These are phyloP conservation scores for Arctostaphylos glauca DNA, from an alignment of 148 eudicot genomes.

Conservation along the genomic window DNA sequence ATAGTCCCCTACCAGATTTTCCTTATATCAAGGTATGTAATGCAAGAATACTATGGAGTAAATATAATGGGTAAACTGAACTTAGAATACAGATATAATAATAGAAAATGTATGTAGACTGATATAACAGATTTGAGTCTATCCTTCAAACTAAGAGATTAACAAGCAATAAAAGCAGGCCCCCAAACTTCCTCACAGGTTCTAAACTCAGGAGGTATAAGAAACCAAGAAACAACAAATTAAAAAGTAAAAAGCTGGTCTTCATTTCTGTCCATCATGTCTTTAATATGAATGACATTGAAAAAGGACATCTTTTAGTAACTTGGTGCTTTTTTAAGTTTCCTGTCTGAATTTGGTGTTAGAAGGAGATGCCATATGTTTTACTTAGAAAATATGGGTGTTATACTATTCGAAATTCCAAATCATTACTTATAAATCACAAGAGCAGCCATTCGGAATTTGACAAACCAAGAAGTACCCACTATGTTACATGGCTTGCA, in stretches of 20 bases:
- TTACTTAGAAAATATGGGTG: background rate
- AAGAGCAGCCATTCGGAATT: background rate
- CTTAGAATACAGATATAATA: background rate
- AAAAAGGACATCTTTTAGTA: background rate
- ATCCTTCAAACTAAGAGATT: background rate
- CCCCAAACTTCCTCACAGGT: background rate
- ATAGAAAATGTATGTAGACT: background rate
- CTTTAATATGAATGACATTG: background rate
- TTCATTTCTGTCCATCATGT: background rate
- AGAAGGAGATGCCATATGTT: background rate
- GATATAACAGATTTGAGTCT: background rate
- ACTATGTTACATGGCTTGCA: background rate
- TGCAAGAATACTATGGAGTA: background rate
- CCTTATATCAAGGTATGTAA: constrained; percentile 48
- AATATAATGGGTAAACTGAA: background rate
- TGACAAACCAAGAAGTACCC: background rate
- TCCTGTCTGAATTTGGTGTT: background rate
- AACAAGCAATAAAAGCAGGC: background rate
- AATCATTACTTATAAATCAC: background rate
- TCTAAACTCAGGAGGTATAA: background rate
- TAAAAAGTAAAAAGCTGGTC: background rate
- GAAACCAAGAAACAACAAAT: background rate
- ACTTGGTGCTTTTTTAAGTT: background rate
- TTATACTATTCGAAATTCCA: background rate
- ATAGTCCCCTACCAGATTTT: constrained; percentile 30